phyloP scores from a whole-genome alignment of 2,329 filamentous ascomycete genomes.

The Septoria linicola region DNA sequence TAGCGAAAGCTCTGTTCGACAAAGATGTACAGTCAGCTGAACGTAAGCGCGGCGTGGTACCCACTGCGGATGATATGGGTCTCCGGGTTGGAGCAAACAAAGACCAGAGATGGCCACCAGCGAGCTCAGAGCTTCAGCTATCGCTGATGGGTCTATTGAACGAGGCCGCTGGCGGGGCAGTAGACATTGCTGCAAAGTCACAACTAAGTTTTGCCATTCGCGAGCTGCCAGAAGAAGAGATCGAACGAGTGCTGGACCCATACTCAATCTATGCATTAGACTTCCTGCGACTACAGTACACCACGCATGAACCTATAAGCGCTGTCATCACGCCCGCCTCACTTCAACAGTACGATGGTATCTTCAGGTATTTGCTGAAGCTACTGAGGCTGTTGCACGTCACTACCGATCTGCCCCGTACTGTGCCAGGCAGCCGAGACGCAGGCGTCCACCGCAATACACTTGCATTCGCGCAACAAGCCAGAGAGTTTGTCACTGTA shows the following conservation, averaged over 20 bases:
- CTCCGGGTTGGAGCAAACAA: slow-evolving; percentile 77
- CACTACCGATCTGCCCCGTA: slow-evolving; percentile 41
- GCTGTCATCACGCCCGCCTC: slow-evolving; percentile 69
- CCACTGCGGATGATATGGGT: slow-evolving; percentile 72
- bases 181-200: slow-evolving; percentile 35
- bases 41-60: slow-evolving; percentile 65
- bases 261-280: slow-evolving; percentile 85
- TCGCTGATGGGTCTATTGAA: slow-evolving; percentile 67
- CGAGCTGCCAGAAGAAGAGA: slow-evolving; percentile 73
- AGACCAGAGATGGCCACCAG: slow-evolving; percentile 75
- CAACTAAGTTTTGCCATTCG: slow-evolving; percentile 72
- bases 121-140: slow-evolving; percentile 86
- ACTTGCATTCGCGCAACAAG: slow-evolving; percentile 65
- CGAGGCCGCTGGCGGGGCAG: slow-evolving; percentile 5
- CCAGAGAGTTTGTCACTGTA: slow-evolving; percentile 73
- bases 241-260: slow-evolving; percentile 78
- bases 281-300: slow-evolving; percentile 85
- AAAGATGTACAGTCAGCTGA: slow-evolving; percentile 78
- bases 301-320: slow-evolving; percentile 67
- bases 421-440: slow-evolving; percentile 13
- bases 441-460: background rate
- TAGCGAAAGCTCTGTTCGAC: slow-evolving; percentile 82
- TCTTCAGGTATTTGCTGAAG: slow-evolving; percentile 78
- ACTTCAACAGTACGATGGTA: slow-evolving; percentile 76
- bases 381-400: slow-evolving; percentile 69